Conservation (phyloP, 371 early-diverging fungal species). For the Neoconidiobolus thromboides region DNA sequence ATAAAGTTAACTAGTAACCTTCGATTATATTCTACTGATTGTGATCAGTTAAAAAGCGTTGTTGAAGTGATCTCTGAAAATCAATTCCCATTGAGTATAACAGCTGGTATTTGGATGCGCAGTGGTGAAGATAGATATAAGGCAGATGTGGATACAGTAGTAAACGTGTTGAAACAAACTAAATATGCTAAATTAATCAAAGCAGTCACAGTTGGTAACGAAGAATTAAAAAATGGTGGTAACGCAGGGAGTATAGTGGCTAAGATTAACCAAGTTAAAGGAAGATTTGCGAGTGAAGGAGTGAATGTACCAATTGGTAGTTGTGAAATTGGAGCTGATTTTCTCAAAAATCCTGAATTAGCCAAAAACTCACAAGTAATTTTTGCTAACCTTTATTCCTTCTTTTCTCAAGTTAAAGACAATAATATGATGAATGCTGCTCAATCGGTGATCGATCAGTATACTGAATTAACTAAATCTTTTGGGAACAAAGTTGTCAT, state of each 20-base stretch:
- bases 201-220: constrained; percentile 1
- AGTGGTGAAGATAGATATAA: not conserved
- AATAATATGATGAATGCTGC: not conserved
- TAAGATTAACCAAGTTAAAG: not conserved
- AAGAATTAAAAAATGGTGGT: not conserved
- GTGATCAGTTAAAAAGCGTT: not conserved
- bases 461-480: not conserved
- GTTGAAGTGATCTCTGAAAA: not conserved
- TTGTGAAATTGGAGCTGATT: not conserved
- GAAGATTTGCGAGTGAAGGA: not conserved
- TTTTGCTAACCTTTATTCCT: not conserved
- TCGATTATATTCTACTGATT: constrained; percentile 1
- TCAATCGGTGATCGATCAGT: not conserved
- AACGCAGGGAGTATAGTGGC: not conserved
- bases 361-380: not conserved
- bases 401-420: not conserved
- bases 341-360: not conserved
- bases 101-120: not conserved
- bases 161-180: not conserved
- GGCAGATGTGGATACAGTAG: not conserved
- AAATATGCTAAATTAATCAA: not conserved
- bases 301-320: not conserved
- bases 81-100: not conserved
- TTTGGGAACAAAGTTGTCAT: not conserved
- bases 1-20: not conserved